phyloP scores from a whole-genome alignment of 345 rosid genomes.

The Boechera stricta region DNA sequence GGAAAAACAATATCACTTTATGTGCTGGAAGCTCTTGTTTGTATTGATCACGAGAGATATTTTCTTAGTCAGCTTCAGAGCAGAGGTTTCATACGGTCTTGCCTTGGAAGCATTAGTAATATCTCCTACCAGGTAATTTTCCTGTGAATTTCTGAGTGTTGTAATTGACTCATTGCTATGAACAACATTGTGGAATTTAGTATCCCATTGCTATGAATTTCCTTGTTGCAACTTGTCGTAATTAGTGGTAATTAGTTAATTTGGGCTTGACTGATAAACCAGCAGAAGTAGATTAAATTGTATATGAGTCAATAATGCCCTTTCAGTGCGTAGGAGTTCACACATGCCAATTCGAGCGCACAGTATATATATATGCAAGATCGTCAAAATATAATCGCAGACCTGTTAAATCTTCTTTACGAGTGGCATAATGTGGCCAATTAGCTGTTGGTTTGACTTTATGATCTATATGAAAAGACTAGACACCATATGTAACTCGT shows the following conservation, averaged over 20 bases:
- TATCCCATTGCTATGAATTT: background rate
- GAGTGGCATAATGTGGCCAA: conserved; percentile 15
- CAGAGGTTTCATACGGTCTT: conserved; percentile 83
- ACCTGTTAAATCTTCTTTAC: conserved; percentile 19
- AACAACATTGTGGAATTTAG: background rate
- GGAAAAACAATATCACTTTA: conserved; percentile 90
- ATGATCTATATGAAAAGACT: conserved; percentile 14
- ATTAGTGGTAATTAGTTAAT: background rate
- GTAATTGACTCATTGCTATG: background rate
- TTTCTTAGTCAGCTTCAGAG: conserved; percentile 94
- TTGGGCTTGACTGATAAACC: background rate
- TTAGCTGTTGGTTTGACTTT: conserved; percentile 24
- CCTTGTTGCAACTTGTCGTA: conserved; percentile 18
- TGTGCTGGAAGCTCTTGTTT: conserved; percentile 82
- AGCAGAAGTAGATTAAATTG: background rate
- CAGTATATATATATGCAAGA: background rate
- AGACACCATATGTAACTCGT: background rate
- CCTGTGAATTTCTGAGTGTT: conserved; percentile 12
- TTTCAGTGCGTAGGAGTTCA: conserved; percentile 13
- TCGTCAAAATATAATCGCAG: conserved; percentile 3
- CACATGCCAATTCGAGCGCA: background rate
- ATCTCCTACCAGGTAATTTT: conserved; percentile 66
- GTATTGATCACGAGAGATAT: conserved; percentile 84
- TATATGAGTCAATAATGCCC: background rate
- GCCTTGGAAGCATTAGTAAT: conserved; percentile 74